Base-by-base conservation (phyloP, 2,329 filamentous ascomycete genomes). In the Phoma sp. region DNA sequence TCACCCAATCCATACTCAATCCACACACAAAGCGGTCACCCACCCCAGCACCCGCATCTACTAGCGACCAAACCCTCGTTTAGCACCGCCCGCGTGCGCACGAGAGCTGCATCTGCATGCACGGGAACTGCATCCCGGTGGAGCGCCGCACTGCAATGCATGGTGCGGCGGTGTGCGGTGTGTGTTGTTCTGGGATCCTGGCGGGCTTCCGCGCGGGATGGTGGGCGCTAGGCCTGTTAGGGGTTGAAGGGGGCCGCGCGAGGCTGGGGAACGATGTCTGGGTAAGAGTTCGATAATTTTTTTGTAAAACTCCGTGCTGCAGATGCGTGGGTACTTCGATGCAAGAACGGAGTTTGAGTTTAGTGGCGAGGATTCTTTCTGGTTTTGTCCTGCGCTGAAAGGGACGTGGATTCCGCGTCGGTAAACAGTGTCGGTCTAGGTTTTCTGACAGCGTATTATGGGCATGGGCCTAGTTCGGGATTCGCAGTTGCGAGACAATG, bases 121-220 rank as follows among this genome's bases (percentile, higher is more conserved):
- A 27, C 36, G 41, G 24, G 21, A 19, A 41, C 12, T 51, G 52
- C 47, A 21, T 38, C 13, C 29, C 9, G 36, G 41, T 46, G 46
- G 52, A 55, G 46, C 36, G 5, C 6, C 29, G n/a, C 13, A 31
- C 22, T 24, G 22, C 13, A 31, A 4, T 24, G 22, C 13, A 31
- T 5, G 25, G 22, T 41, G 46, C 52, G 25, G 52, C 52, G 52
- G 52, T 55, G 52, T 55, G 52, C 41, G 46, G 7, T 38, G 46
- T 55, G 52, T 55, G 52, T 51, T 55, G 52, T 55, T 51, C 41
- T 32, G 46, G 52, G 46, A 24, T 55, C 45, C 22, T 17, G 46
- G 41, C 29, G 38, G 35, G 17, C 33, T 55, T 46, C 52, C 46
- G 51, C 46, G 46, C n/a, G 29, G 29, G 29, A 24, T 6, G 4